A percentile compares a stretch with the other conserved stretches of the same genome.
These are phyloP conservation scores for Colletotrichum australisinense DNA, from an alignment of 2,329 filamentous ascomycete genomes.

Conservation along the genomic window DNA sequence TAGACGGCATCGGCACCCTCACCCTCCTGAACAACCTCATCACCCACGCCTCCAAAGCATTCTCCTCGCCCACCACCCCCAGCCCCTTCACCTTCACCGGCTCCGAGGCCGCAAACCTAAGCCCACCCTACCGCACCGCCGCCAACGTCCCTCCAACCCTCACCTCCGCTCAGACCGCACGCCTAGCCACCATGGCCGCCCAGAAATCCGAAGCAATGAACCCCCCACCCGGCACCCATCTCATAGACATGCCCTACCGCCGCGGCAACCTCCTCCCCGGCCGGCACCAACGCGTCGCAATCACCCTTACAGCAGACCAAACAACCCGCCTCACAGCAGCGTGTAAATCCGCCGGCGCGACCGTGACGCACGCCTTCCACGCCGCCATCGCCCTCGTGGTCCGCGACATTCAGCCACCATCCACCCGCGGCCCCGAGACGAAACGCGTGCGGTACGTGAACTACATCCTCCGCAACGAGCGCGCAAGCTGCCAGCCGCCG, in stretches of 20 bases:
- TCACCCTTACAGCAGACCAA: conserved; percentile 34
- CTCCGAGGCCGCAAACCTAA: conserved; percentile 38
- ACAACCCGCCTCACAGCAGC: conserved; percentile 38
- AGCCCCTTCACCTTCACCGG: conserved; percentile 37
- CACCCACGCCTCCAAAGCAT: conserved; percentile 39
- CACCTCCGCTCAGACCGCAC: conserved; percentile 31
- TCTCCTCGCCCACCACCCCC: conserved; percentile 28
- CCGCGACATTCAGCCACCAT: conserved; percentile 41
- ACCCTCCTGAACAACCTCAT: conserved; percentile 47
- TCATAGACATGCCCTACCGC: conserved; percentile 39
- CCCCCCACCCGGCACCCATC: background rate
- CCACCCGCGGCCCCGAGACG: fast-evolving
- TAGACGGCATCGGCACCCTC: conserved; percentile 53
- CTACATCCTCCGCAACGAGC: conserved; percentile 48
- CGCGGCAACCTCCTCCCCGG: conserved; percentile 36
- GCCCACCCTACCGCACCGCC: conserved; percentile 43
- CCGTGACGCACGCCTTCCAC: conserved; percentile 47
- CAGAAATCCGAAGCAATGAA: conserved; percentile 16
- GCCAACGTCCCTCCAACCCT: conserved; percentile 36
- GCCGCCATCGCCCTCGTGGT: conserved; percentile 44
- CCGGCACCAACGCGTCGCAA: conserved; percentile 41
- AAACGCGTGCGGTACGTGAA: conserved; percentile 42
- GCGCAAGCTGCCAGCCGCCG: conserved; percentile 38
- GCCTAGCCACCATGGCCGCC: conserved; percentile 28
- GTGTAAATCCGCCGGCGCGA: conserved; percentile 38